These are phyloP conservation scores for Verticillium dahliae DNA, from an alignment of 2,329 filamentous ascomycete species.

Conservation along the genomic window DNA sequence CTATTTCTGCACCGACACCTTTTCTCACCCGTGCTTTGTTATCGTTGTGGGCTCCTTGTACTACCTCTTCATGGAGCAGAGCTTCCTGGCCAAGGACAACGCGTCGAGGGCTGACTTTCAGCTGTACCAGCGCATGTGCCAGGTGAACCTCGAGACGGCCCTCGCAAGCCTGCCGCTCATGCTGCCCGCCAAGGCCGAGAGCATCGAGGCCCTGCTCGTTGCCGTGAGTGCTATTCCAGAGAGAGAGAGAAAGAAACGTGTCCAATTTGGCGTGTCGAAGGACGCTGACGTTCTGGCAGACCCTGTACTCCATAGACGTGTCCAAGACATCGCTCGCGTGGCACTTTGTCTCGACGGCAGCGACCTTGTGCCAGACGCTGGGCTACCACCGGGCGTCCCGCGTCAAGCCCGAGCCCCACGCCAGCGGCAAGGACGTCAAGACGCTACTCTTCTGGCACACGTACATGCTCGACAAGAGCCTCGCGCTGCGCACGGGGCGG, in stretches of 20 bases:
- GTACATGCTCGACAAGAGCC: conserved; percentile 49
- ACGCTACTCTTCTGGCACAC: conserved; percentile 41
- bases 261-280: not conserved
- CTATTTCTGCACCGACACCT: conserved; percentile 46
- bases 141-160: conserved; percentile 42
- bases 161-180: conserved; percentile 48
- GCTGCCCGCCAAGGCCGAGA: conserved; percentile 46
- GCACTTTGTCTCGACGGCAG: conserved; percentile 53
- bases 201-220: conserved; percentile 51
- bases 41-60: conserved; percentile 43
- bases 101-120: conserved; percentile 25
- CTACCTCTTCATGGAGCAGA: conserved; percentile 42
- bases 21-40: conserved; percentile 42
- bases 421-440: conserved; percentile 24
- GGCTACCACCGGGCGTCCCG: conserved; percentile 48
- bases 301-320: conserved; percentile 55
- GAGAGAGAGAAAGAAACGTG: too few relatives aligned
- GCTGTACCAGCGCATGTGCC: conserved; percentile 31
- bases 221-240: conserved; percentile 35
- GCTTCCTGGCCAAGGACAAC: conserved; percentile 25
- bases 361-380: conserved; percentile 54
- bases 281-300: conserved; percentile 25
- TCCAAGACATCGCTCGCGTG: conserved; percentile 59
- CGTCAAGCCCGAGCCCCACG: conserved; percentile 22
- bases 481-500: conserved; percentile 49